These are phyloP conservation scores for Theileria orientalis DNA, from an alignment of 169 alveolate genomes.

Conservation along the genomic window DNA sequence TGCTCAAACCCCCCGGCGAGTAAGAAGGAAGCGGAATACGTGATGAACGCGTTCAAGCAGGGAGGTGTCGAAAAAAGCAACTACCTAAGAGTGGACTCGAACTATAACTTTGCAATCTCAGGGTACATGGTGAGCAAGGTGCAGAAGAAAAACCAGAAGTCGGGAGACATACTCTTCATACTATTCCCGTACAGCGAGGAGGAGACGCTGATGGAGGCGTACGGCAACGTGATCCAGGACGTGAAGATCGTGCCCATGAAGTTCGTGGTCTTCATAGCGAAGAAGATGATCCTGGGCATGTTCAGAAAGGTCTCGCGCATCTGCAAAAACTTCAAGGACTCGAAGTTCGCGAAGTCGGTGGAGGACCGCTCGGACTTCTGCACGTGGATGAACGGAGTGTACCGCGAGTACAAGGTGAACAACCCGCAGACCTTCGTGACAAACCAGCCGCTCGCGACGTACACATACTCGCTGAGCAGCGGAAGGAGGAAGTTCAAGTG, in stretches of 20 bases:
- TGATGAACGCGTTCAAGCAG: constrained; percentile 12
- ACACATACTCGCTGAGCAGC: not conserved
- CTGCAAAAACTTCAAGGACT: constrained; percentile 24
- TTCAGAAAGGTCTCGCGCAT: constrained; percentile 33
- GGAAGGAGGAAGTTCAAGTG: constrained; percentile 9
- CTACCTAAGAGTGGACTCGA: constrained; percentile 1
- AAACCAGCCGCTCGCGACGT: constrained; percentile 15
- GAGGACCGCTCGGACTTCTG: constrained; percentile 36
- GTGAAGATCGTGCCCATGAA: constrained; percentile 44
- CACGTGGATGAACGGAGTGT: constrained; percentile 27
- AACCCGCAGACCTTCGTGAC: constrained; percentile 22
- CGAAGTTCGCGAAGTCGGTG: constrained; percentile 26
- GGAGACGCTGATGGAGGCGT: constrained; percentile 53
- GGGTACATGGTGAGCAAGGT: constrained; percentile 14
- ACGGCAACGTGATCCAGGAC: constrained; percentile 47
- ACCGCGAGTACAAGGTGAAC: constrained; percentile 30
- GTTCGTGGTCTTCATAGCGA: constrained; percentile 34
- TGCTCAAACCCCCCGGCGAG: constrained; percentile 55
- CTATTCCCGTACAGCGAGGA: constrained; percentile 46
- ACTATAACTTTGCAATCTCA: not conserved
- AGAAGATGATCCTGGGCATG: constrained; percentile 43
- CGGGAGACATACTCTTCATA: constrained; percentile 49
- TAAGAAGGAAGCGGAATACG: constrained; percentile 22
- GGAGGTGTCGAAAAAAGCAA: constrained; percentile 31
- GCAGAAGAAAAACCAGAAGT: constrained; percentile 31